A percentile compares a stretch with the other conserved stretches of the same genome.
These are phyloP conservation scores for Wickerhamomyces sp. DNA, from an alignment of 1,139 yeast genomes.

Conservation along the genomic window DNA sequence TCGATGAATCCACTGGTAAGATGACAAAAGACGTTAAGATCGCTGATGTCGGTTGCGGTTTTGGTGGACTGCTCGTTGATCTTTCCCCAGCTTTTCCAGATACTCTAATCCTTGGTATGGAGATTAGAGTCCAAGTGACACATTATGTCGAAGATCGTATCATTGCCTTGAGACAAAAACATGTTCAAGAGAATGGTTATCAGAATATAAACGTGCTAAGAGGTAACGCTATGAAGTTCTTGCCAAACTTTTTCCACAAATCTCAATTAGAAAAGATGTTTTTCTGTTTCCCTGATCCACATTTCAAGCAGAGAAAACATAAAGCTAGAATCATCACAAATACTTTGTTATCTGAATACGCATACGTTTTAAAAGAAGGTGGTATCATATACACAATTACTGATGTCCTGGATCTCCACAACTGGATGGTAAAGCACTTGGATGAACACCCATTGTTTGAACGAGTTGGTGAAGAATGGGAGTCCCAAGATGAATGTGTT, in stretches of 20 bases:
- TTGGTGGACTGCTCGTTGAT: constrained; percentile 85
- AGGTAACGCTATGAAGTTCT: constrained; percentile 95
- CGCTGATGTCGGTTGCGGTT: constrained; percentile 98
- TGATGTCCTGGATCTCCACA: constrained; percentile 88
- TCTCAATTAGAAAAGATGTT: constrained; percentile 85
- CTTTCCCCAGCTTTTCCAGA: constrained; percentile 76
- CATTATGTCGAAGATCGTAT: constrained; percentile 95
- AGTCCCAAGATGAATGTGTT: constrained; percentile 73
- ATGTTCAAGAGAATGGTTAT: constrained; percentile 37
- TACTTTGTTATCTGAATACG: constrained; percentile 86
- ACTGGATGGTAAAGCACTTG: constrained; percentile 94
- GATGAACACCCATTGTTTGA: constrained; percentile 89
- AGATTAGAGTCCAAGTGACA: constrained; percentile 95
- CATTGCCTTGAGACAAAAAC: constrained; percentile 67
- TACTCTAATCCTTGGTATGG: constrained; percentile 84
- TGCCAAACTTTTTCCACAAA: constrained; percentile 86
- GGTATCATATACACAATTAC: constrained; percentile 93
- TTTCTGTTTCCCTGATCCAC: constrained; percentile 99
- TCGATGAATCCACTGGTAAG: constrained; percentile 37
- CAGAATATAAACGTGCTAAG: constrained; percentile 87
- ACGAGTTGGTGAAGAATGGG: constrained; percentile 78
- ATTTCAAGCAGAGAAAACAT: constrained; percentile 94
- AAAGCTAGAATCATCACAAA: constrained; percentile 93
- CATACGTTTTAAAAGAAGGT: constrained; percentile 80
- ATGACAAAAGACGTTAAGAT: constrained; percentile 66